Conservation (phyloP, 495 filamentous ascomycete species). For the Evernia prunastri region DNA sequence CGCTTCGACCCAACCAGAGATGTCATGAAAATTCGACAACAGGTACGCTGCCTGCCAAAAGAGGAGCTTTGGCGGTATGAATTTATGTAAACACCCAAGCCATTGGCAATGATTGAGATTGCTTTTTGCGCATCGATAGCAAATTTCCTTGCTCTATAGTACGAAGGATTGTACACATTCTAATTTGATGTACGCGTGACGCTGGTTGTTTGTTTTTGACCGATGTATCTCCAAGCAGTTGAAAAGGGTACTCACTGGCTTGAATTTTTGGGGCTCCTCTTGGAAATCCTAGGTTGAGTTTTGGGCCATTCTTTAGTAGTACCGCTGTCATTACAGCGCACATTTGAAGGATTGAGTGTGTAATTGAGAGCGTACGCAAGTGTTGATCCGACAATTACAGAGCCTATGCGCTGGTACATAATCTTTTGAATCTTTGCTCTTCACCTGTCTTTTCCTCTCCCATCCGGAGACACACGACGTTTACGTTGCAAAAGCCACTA, state of each 20-base stretch:
- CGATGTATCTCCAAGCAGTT: neutral
- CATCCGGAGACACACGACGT: neutral
- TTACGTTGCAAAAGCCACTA: neutral
- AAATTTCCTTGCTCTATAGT: neutral
- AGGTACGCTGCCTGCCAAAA: neutral
- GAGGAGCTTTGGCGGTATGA: neutral
- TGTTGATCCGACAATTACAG: neutral
- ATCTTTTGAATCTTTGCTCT: neutral
- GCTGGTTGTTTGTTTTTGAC: neutral
- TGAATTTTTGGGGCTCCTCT: neutral
- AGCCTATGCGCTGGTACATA: slow-evolving; percentile 6
- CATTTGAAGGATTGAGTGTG: neutral
- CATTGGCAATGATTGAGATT: neutral
- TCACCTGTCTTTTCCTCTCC: neutral
- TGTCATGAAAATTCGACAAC: neutral
- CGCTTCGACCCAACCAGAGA: neutral
- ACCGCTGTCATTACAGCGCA: slow-evolving; percentile 18
- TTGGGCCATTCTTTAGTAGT: slow-evolving; percentile 18
- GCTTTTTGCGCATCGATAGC: neutral
- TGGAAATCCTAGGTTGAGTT: slow-evolving; percentile 3
- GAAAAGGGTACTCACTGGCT: neutral
- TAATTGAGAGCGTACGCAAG: neutral
- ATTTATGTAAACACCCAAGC: neutral
- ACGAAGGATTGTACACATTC: neutral
- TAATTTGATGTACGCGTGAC: neutral